Evolutionary conservation across 78 protist species (phyloP), one percentile per base, ranked within the genome.

Genomic region (Diacronema lutheri): DNA sequence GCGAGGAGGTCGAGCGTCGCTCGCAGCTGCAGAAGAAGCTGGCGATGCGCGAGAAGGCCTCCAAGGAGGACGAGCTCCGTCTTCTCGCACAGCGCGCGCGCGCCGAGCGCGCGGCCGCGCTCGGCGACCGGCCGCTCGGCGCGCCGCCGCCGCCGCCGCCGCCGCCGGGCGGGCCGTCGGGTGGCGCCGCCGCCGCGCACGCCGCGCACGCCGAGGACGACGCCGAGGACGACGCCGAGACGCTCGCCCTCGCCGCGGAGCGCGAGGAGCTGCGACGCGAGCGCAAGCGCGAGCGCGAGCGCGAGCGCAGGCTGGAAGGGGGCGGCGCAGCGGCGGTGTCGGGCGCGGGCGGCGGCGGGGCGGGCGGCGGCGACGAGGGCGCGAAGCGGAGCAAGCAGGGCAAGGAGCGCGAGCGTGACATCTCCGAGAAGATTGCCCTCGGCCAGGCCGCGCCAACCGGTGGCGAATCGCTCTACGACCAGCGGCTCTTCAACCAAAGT

Each of bases 351-450:
- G 71, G 50, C 33, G 82, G 16, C 6, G 31, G n/a, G n/a, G n/a
- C n/a, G n/a, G n/a, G 81, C 23, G 37, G 29, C 23, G 66, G 58
- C 19, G 35, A 26, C 41, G 9, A 33, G 62, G 65, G 44, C 35
- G 85, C 55, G 29, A 61, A 61, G 56, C 74, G 62, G 11, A 25
- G 33, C 56, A 12, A 33, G 16, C 5, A 11, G 21, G 46, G 50
- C 5, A 89, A 96, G 33, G 94, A 92, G 38, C 68, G 56, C 37
- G 97, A 95, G 71, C 93, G 99, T 56, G 99, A 96, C 89, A 79
- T 95, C 38, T 62, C 90, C 41, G 99, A 96, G 87, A 58, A 84
- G 65, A 89, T 95, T 79, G 99, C 97, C 23, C 88, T 96, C 25
- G 97, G 97, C 11, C 93, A 81, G 23, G 87, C 86, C 31, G 37